A percentile compares a stretch with the other conserved stretches of the same genome.
phyloP scores from a whole-genome alignment of 208 protist species.

The Ichthyophonus hoferi region DNA sequence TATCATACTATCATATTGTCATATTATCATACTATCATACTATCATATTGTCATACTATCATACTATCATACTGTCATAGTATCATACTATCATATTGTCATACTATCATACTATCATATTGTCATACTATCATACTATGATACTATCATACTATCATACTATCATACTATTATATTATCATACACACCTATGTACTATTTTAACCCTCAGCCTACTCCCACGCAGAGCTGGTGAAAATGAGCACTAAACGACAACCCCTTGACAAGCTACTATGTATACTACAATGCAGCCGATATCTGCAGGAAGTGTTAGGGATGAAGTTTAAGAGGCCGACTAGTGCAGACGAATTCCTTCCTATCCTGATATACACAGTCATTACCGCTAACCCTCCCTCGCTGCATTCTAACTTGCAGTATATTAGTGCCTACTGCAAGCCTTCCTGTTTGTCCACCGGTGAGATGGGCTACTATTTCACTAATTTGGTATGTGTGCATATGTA shows the following conservation, averaged over 20 bases:
- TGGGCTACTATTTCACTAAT: constrained; percentile 48
- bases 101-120: no score
- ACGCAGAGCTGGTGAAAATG: constrained; percentile 21
- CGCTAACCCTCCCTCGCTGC: constrained; percentile 29
- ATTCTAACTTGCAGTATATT: constrained; percentile 44
- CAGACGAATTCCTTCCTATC: constrained; percentile 47
- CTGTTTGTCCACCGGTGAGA: constrained; percentile 1
- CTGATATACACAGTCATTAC: constrained; percentile 40
- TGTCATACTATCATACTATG: no score
- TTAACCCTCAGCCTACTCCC: no score
- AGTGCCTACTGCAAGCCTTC: constrained; percentile 7
- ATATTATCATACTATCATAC: no score
- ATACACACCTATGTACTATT: no score
- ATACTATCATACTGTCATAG: no score
- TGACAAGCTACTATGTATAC: constrained; percentile 38
- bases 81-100: no score
- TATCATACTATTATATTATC: no score
- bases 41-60: no score
- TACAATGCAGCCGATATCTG: constrained; percentile 6
- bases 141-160: no score
- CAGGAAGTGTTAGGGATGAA: background rate
- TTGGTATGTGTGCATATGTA: background rate
- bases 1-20: no score
- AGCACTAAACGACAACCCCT: constrained; percentile 4
- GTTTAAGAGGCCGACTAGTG: background rate